Conservation (phyloP, 164 flowering plant species). For the Liriodendron chinense region DNA sequence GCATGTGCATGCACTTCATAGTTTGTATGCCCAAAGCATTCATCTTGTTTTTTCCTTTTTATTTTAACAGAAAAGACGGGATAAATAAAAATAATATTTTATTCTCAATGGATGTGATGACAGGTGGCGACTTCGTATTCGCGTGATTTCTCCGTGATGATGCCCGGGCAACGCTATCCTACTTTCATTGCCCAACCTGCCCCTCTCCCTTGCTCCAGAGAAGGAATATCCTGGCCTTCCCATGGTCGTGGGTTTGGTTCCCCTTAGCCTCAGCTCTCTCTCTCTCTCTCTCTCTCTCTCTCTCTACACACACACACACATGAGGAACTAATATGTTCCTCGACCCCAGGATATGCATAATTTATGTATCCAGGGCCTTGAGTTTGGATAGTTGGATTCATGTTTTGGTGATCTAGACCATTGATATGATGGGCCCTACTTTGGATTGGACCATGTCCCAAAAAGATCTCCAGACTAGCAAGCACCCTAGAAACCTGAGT, state of each 20-base stretch:
- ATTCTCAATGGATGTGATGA: conserved; percentile 6
- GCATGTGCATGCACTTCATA: background rate
- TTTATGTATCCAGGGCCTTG: background rate
- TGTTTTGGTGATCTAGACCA: background rate
- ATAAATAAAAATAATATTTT: too few relatives aligned
- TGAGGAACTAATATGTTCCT: background rate
- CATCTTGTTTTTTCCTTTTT: background rate
- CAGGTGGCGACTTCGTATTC: conserved; percentile 49
- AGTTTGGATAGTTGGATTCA: background rate
- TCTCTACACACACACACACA: too few relatives aligned
- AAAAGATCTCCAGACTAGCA: too few relatives aligned
- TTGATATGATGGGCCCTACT: background rate
- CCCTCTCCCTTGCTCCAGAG: conserved; percentile 75
- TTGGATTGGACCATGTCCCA: background rate
- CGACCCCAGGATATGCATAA: too few relatives aligned
- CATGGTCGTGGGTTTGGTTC: conserved; percentile 41
- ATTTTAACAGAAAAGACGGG: background rate
- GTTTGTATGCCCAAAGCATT: background rate
- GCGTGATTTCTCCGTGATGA: conserved; percentile 69
- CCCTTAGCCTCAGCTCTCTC: background rate
- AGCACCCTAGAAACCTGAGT: too few relatives aligned
- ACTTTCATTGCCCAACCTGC: conserved; percentile 87
- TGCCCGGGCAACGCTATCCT: conserved; percentile 80
- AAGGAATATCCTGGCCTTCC: conserved; percentile 64
- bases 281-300: too few relatives aligned